Percentiles rank a stretch among this genome's conserved stretches.
These are phyloP conservation scores for Suhomyces sp. DNA, from an alignment of 805 yeast species.

Conservation along the genomic window DNA sequence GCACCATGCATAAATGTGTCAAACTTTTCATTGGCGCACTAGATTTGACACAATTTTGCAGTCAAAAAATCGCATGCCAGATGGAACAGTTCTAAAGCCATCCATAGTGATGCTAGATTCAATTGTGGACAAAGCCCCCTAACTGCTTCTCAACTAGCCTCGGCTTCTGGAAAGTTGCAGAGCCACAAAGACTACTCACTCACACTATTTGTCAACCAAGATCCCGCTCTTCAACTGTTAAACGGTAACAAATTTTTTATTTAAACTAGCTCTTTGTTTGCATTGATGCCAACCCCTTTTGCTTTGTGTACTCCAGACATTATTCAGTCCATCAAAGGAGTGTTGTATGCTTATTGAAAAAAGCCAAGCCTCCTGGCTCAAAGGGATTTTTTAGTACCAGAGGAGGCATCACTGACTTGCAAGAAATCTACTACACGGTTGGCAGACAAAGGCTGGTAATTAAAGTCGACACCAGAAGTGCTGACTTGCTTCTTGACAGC, in stretches of 20 bases:
- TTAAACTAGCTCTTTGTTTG: not conserved
- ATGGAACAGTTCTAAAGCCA: no score
- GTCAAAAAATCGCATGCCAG: not conserved
- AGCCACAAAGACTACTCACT: not conserved
- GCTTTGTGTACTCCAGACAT: not conserved
- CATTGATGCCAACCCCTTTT: not conserved
- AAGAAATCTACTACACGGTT: no score
- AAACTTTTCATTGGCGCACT: not conserved
- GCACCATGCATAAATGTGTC: not conserved
- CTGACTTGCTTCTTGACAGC: not conserved
- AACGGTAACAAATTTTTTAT: no score
- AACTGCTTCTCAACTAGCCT: not conserved
- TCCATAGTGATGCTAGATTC: no score
- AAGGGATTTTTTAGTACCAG: not conserved
- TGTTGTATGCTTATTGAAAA: no score
- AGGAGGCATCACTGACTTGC: not conserved
- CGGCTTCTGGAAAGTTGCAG: not conserved
- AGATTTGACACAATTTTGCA: not conserved
- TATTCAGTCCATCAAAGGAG: not conserved
- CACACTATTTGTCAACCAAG: no score
- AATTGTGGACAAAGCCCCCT: not conserved
- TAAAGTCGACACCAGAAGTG: not conserved
- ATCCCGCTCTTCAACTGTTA: no score
- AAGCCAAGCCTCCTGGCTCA: not conserved
- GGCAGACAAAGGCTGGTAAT: not conserved